Conservation (phyloP, 192 early-diverging fungal species). For the Entomortierella lignicola region DNA sequence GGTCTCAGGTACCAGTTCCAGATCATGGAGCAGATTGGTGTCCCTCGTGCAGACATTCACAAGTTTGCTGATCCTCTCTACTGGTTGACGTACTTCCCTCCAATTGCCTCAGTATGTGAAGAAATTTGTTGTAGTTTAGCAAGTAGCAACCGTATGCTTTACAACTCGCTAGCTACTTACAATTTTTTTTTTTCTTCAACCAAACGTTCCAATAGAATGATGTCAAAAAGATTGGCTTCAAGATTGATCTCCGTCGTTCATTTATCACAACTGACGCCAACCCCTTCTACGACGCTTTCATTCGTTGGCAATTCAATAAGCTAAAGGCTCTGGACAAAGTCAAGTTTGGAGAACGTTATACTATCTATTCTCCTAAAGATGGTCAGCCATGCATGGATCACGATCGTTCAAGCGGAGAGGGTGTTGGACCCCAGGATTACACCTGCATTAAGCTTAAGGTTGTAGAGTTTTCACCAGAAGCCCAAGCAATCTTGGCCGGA, state of each 20-base stretch:
- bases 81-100: conserved; percentile 97
- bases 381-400: conserved; percentile 99
- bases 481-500: conserved; percentile 55
- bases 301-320: conserved; percentile 98
- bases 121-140: neutral
- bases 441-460: conserved; percentile 96
- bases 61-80: conserved; percentile 90
- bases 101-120: conserved; percentile 72
- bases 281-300: conserved; percentile 98
- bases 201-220: conserved; percentile 61
- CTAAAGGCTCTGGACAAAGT: conserved; percentile 83
- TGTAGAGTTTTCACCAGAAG: conserved; percentile 68
- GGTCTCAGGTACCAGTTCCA: conserved; percentile 94
- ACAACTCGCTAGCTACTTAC: no score
- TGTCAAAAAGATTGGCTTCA: conserved; percentile 78
- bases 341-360: conserved; percentile 96
- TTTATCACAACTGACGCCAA: conserved; percentile 99
- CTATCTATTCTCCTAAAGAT: conserved; percentile 95
- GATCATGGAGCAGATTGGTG: conserved; percentile 91
- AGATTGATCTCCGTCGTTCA: conserved; percentile 95
- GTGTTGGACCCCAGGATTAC: conserved; percentile 93
- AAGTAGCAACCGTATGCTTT: no score
- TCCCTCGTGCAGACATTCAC: conserved; percentile 90
- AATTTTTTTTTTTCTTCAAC: neutral
- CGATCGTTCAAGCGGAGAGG: conserved; percentile 94